These are phyloP conservation scores for Fusarium humuli DNA, from an alignment of 2,329 filamentous ascomycete species.

Conservation along the genomic window DNA sequence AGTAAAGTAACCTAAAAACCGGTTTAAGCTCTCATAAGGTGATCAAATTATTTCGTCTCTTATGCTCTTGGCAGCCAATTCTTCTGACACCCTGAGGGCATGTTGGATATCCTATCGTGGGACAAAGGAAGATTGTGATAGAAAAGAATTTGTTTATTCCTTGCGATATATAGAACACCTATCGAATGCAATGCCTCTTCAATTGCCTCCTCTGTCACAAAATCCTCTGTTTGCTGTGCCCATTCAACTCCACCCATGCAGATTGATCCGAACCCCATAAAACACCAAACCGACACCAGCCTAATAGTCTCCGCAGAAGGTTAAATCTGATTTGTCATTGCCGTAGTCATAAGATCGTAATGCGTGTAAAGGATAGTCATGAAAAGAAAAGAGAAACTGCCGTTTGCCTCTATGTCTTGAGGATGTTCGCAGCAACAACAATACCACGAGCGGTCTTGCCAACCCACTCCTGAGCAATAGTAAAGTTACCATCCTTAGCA, in stretches of 20 bases:
- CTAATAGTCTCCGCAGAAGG: not conserved
- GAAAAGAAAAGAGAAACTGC: not conserved
- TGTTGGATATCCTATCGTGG: no score
- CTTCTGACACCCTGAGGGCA: no score
- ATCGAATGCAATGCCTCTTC: not conserved
- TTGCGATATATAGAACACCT: no score
- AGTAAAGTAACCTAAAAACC: no score
- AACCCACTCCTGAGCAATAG: constrained; percentile 52
- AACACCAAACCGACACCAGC: constrained; percentile 11
- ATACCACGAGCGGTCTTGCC: constrained; percentile 52
- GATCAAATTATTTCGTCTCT: no score
- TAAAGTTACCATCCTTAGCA: constrained; percentile 48
- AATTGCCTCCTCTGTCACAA: no score
- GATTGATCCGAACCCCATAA: not conserved
- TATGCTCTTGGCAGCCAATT: no score
- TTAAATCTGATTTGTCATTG: not conserved
- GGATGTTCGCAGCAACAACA: constrained; percentile 50
- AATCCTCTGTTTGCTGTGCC: not conserved
- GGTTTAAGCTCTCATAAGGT: no score
- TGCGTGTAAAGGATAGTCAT: constrained; percentile 3
- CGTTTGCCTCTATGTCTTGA: constrained; percentile 37
- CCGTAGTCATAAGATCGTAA: constrained; percentile 16
- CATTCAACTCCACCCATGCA: not conserved
- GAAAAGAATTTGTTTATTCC: no score
- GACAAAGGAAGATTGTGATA: no score